phyloP scores from a whole-genome alignment of 805 yeast species.

The Yarrowia sp. region DNA sequence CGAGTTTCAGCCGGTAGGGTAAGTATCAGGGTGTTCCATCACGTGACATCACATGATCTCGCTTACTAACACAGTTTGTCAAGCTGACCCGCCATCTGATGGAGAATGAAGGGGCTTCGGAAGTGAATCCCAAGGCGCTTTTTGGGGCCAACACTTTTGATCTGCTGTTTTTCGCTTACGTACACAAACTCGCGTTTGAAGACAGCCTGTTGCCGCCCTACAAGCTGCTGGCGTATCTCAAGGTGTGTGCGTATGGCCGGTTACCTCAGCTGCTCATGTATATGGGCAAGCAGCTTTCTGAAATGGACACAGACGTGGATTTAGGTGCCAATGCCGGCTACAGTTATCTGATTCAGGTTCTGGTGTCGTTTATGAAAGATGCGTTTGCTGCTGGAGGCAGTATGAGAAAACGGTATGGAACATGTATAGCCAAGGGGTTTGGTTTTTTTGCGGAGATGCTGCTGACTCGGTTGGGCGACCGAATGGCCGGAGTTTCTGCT shows the following conservation, averaged over 20 bases:
- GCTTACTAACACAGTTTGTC: constrained; percentile 16
- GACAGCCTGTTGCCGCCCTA: neutral
- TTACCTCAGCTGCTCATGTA: constrained; percentile 19
- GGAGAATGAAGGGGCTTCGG: constrained; percentile 2
- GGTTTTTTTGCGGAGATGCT: constrained; percentile 1
- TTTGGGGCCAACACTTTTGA: constrained; percentile 15
- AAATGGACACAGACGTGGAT: constrained; percentile 5
- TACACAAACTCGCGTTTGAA: constrained; percentile 16
- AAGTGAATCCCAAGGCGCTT: constrained; percentile 16
- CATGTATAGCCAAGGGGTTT: neutral
- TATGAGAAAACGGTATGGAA: constrained; percentile 2
- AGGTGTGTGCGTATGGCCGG: neutral
- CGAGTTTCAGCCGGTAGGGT: constrained; percentile 21
- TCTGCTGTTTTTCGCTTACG: constrained; percentile 7
- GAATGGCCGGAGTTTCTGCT: neutral
- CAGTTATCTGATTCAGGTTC: neutral
- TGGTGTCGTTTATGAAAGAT: constrained; percentile 21
- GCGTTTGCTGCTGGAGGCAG: constrained; percentile 12
- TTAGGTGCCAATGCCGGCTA: constrained; percentile 6
- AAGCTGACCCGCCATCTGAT: constrained; percentile 18
- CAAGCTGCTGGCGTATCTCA: constrained; percentile 21
- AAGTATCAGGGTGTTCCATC: neutral
- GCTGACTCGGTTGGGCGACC: neutral
- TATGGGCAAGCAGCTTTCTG: constrained; percentile 4
- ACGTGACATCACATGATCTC: neutral